Base-by-base conservation (phyloP, 495 filamentous ascomycete genomes). In the Neurospora tetraspora region DNA sequence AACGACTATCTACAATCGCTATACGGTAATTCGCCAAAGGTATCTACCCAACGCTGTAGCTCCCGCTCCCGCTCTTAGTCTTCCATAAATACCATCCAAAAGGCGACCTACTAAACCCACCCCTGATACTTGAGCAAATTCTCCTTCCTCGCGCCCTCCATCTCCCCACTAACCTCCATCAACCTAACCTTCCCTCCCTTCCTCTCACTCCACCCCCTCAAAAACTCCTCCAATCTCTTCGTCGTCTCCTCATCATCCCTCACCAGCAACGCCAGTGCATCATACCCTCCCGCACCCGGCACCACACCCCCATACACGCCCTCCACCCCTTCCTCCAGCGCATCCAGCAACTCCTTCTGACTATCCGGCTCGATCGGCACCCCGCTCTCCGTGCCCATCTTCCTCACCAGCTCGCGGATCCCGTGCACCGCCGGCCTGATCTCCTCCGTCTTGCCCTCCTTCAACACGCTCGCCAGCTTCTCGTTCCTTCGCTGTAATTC, bases 291-390 rank as follows among this genome's bases (percentile, higher is more conserved):
- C 8, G 96, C 96, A 3, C 96, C 96, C 5, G 96, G 96, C 0
- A 97, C 96, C 4, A 98, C 93, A 10, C 94, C 95, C 1, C 93
- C 96, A 71, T 93, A 86, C 8, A 98, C 93, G 16, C 96, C 96
- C 1, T 91, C 86, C 3, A 98, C 80, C 27, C 81, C 78, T 12
- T 80, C 79, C 23, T 86, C 88, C 70, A 92, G 85, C 47, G 89
- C 91, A 82, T 99, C 91, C 45, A 99, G 82, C 73, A 99, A 83
- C 76, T 87, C 87, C 9, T 93, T 97, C 85, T 98, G 96, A 68
- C 90, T 90, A 34, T 85, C 86, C 1, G 96, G 96, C 83, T 99
- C 96, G 74, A 99, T 94, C 2, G 94, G 94, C n/a, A 96, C 94
- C 3, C 84, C 89, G 23, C 92, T 89, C 69, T 84, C 84, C 40